Percentiles rank a stretch among this genome's conserved stretches.
These are phyloP conservation scores for Cystobasidium tubakii DNA, from an alignment of 768 basidiomycete genomes.

Conservation along the genomic window DNA sequence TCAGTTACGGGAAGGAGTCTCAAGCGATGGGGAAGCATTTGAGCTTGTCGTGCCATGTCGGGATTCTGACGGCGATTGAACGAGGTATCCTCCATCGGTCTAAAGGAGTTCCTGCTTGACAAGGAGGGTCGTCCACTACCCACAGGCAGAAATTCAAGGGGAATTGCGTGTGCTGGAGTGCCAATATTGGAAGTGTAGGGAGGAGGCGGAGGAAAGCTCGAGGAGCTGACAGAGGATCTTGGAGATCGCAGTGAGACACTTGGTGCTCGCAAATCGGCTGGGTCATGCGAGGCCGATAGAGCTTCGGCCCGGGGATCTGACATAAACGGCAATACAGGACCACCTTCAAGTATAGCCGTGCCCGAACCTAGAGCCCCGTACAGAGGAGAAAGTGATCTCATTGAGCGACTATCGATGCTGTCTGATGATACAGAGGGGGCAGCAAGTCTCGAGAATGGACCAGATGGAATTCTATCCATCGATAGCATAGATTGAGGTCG, in stretches of 20 bases:
- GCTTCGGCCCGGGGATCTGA: too few species aligned
- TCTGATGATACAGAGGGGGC: not conserved
- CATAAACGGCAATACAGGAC: not conserved
- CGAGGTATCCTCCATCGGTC: too few species aligned
- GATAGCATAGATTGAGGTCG: not conserved
- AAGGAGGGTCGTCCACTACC: not conserved
- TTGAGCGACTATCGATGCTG: not conserved
- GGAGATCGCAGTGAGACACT: not conserved
- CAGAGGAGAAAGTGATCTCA: not conserved
- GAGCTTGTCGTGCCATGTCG: not conserved
- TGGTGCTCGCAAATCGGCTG: not conserved
- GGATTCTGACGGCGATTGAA: not conserved
- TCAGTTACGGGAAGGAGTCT: not conserved
- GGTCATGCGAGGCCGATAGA: not conserved
- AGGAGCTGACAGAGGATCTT: not conserved
- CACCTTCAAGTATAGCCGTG: not conserved
- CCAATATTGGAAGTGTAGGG: not conserved
- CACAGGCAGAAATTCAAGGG: not conserved
- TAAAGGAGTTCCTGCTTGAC: not conserved
- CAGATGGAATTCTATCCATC: not conserved
- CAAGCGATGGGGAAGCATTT: not conserved
- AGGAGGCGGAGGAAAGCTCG: not conserved
- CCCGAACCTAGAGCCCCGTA: not conserved
- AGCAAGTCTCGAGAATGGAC: slow-evolving; percentile 1
- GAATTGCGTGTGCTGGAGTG: not conserved